A percentile compares a stretch with the other conserved stretches of the same genome.
phyloP scores from a whole-genome alignment of 2,329 filamentous ascomycete species.

The Annulohypoxylon truncatum region DNA sequence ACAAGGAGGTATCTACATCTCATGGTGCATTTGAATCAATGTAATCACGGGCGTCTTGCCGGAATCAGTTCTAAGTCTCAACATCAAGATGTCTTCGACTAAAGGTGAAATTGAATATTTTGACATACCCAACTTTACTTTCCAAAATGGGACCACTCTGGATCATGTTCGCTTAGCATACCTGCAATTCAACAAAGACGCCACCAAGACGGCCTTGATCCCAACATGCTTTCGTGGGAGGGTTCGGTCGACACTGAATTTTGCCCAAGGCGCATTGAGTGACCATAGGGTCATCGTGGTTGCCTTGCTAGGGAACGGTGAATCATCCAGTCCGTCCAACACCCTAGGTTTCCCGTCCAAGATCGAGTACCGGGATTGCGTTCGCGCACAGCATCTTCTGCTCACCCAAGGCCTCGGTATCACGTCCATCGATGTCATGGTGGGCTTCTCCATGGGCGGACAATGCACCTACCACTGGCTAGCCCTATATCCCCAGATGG shows the following conservation, averaged over 20 bases:
- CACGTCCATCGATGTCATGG: slow-evolving; percentile 53
- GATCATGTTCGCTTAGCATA: slow-evolving; percentile 46
- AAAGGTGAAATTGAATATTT: slow-evolving; percentile 46
- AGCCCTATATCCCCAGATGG: slow-evolving; percentile 56
- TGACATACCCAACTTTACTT: slow-evolving; percentile 53
- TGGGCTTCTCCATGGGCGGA: slow-evolving; percentile 64
- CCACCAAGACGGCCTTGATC: slow-evolving; percentile 59
- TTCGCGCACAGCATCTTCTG: slow-evolving; percentile 56
- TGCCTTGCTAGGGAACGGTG: slow-evolving; percentile 61
- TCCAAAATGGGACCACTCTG: slow-evolving; percentile 52
- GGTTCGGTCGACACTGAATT: slow-evolving; percentile 61
- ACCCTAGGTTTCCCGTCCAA: slow-evolving; percentile 52
- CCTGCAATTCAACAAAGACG: slow-evolving; percentile 42
- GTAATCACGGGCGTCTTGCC: background rate
- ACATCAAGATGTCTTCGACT: slow-evolving; percentile 13
- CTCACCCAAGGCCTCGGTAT: slow-evolving; percentile 53
- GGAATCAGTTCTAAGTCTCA: background rate
- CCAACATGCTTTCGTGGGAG: slow-evolving; percentile 67
- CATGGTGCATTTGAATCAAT: background rate
- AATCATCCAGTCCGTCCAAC: slow-evolving; percentile 61
- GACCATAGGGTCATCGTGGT: slow-evolving; percentile 59
- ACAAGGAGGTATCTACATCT: background rate
- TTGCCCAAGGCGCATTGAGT: slow-evolving; percentile 56
- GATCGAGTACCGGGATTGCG: slow-evolving; percentile 57
- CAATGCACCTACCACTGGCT: slow-evolving; percentile 62